Percentiles rank a stretch among this genome's conserved stretches.
Conservation (phyloP, 2,329 filamentous ascomycete genomes). For the Trichoderma arundinaceum region DNA sequence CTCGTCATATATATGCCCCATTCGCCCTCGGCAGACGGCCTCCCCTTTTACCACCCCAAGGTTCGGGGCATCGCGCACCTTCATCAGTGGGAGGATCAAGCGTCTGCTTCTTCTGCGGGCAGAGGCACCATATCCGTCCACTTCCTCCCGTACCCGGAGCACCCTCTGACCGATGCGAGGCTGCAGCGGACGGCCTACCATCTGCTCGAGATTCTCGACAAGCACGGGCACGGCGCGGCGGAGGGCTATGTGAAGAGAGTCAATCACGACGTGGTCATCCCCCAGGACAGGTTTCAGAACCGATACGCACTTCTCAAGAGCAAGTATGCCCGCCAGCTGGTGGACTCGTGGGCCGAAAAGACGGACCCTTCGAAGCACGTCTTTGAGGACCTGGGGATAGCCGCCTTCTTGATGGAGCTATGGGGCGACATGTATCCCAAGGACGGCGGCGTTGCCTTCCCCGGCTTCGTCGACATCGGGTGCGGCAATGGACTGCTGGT, state of each 20-base stretch:
- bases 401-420: constrained; percentile 89
- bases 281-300: constrained; percentile 78
- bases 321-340: constrained; percentile 74
- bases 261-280: constrained; percentile 80
- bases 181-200: constrained; percentile 71
- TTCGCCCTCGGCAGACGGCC: constrained; percentile 60
- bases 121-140: constrained; percentile 64
- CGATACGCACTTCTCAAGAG: constrained; percentile 81
- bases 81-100: constrained; percentile 72
- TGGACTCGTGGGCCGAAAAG: constrained; percentile 79
- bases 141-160: constrained; percentile 58
- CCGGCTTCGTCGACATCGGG: constrained; percentile 93
- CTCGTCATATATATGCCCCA: constrained; percentile 80
- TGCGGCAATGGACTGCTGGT: constrained; percentile 94
- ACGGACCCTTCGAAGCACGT: constrained; percentile 92
- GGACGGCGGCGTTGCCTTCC: constrained; percentile 60
- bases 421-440: constrained; percentile 81
- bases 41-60: constrained; percentile 88
- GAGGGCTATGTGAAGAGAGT: constrained; percentile 77
- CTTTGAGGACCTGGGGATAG: constrained; percentile 91
- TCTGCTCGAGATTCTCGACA: constrained; percentile 71
- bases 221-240: constrained; percentile 70
- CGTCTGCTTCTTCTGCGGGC: constrained; percentile 33
- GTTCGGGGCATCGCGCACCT: constrained; percentile 77
- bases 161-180: constrained; percentile 47